A percentile compares a stretch with the other conserved stretches of the same genome.
These are phyloP conservation scores for thale cress (Arabidopsis thaliana) DNA, from an alignment of 345 rosid species.

Conservation along the genomic window TAIR10.1 NC_003074.8:18493501-18494000, in stretches of 20 bases:
- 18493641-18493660: neutral
- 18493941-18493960: neutral
- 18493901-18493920: neutral
- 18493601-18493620: neutral
- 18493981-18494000: slow-evolving; percentile 86
- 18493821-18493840: neutral
- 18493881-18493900: neutral
- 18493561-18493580: neutral
- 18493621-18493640: neutral
- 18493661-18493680: neutral
- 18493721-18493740: neutral
- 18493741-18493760: slow-evolving; percentile 15
- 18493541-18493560: slow-evolving; percentile 22
- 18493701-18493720: neutral
- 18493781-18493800: neutral
- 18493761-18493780: neutral
- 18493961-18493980: neutral
- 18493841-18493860: neutral
- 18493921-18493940: neutral
- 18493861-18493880: neutral
- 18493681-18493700: neutral
- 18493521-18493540: slow-evolving; percentile 87
- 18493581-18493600: neutral
- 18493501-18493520: slow-evolving; percentile 84
- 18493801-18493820: neutral